These are phyloP conservation scores for Naganishia albida DNA, from an alignment of 1,284 basidiomycete species.

Conservation along the genomic window DNA sequence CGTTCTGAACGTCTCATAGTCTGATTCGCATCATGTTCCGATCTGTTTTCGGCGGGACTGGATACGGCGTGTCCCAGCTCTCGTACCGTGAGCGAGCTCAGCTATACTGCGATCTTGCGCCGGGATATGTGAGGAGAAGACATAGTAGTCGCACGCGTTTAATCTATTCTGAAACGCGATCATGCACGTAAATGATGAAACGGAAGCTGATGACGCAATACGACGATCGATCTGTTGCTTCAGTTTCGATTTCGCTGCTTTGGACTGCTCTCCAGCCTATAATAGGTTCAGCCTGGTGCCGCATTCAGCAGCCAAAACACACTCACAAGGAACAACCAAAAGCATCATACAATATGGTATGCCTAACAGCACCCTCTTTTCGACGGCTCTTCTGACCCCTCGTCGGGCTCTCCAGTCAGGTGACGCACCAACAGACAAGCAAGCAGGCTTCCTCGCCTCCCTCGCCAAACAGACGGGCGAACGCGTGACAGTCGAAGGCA, in stretches of 20 bases:
- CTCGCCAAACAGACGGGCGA: conserved; percentile 42
- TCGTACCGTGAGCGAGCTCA: too few species aligned
- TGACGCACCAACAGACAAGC: conserved; percentile 45
- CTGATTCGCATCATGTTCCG: too few species aligned
- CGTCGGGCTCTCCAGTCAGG: conserved; percentile 31
- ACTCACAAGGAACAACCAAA: too few species aligned
- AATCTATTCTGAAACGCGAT: conserved; percentile 13
- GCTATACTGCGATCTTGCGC: too few species aligned
- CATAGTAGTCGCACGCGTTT: conserved; percentile 6
- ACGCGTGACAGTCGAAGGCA: conserved; percentile 8
- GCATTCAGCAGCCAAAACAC: too few species aligned
- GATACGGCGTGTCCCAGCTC: too few species aligned
- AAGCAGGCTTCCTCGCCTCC: conserved; percentile 45
- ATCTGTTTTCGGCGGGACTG: too few species aligned
- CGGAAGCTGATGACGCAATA: conserved; percentile 21
- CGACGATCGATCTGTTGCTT: not conserved
- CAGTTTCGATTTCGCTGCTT: not conserved
- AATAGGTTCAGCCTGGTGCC: not conserved
- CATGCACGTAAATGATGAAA: not conserved
- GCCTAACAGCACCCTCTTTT: not conserved
- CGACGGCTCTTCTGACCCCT: not conserved
- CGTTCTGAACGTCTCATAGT: too few species aligned
- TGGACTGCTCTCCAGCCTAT: not conserved
- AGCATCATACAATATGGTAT: not conserved
- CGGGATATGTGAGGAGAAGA: too few species aligned